These are phyloP conservation scores for Trametopsis cervina DNA, from an alignment of 768 basidiomycete genomes.

Conservation along the genomic window DNA sequence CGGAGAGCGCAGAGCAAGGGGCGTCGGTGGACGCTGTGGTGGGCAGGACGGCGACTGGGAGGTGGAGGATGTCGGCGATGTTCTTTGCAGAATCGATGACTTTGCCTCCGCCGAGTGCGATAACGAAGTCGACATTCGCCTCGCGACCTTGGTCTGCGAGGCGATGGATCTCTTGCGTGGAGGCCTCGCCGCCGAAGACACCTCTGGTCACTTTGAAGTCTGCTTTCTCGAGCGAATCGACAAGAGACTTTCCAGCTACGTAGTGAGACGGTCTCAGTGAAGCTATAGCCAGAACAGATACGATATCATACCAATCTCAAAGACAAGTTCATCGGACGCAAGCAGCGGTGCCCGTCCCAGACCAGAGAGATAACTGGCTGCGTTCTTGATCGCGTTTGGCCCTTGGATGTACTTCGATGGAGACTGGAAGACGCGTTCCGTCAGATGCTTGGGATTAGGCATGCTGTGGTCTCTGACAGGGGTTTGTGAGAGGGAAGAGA, in stretches of 20 bases:
- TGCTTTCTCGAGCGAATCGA: slow-evolving; percentile 15
- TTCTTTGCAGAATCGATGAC: slow-evolving; percentile 25
- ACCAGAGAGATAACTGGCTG: slow-evolving; percentile 20
- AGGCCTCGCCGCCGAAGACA: slow-evolving; percentile 25
- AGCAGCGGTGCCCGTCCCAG: slow-evolving; percentile 21
- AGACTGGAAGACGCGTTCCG: slow-evolving; percentile 25
- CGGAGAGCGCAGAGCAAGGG: slow-evolving; percentile 27
- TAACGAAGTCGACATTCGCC: slow-evolving; percentile 21
- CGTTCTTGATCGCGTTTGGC: slow-evolving; percentile 25
- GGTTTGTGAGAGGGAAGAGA: no score
- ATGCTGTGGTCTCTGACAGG: no score
- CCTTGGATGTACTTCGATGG: slow-evolving; percentile 29
- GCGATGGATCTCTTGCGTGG: slow-evolving; percentile 22
- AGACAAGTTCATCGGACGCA: slow-evolving; percentile 23
- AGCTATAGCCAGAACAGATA: not conserved
- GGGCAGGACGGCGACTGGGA: slow-evolving; percentile 23
- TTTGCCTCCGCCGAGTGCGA: slow-evolving; percentile 27
- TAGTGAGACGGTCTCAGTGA: not conserved
- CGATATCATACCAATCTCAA: slow-evolving; percentile 20
- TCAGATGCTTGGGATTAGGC: slow-evolving; percentile 20
- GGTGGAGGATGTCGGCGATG: slow-evolving; percentile 21
- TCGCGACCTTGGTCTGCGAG: slow-evolving; percentile 15
- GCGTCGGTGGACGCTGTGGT: slow-evolving; percentile 28
- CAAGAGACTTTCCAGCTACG: slow-evolving; percentile 23
- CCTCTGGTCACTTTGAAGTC: slow-evolving; percentile 21